Percentiles rank a stretch among this genome's conserved stretches.
Conservation (phyloP, 495 filamentous ascomycete species). For the Podospora bellae-mahoneyi region DNA sequence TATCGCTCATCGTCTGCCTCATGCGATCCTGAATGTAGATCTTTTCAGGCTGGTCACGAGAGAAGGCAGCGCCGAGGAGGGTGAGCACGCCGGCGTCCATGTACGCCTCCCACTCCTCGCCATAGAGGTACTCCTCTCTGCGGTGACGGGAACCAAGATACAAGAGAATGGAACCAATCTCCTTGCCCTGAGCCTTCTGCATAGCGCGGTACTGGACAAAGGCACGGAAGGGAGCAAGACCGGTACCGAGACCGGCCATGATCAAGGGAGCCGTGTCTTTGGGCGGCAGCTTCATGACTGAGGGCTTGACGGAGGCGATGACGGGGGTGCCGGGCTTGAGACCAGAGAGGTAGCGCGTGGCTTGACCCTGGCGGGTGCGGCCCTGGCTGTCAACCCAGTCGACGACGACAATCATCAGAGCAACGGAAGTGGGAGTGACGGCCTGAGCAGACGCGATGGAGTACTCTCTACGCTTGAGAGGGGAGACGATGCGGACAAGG, state of each 20-base stretch:
- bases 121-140: conserved; percentile 97
- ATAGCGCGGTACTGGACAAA: conserved; percentile 97
- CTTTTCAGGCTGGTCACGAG: conserved; percentile 94
- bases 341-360: conserved; percentile 78
- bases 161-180: conserved; percentile 87
- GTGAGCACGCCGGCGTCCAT: conserved; percentile 93
- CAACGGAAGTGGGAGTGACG: conserved; percentile 78
- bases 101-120: conserved; percentile 99
- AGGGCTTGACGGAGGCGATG: conserved; percentile 92
- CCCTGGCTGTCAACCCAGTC: conserved; percentile 86
- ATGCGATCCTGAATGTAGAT: conserved; percentile 99
- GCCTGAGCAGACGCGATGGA: conserved; percentile 95
- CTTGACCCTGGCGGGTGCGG: conserved; percentile 87
- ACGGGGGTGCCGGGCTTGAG: conserved; percentile 71
- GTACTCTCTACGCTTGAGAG: conserved; percentile 95
- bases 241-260: conserved; percentile 99
- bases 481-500: conserved; percentile 80
- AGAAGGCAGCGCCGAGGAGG: conserved; percentile 89
- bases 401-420: conserved; percentile 98
- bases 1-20: conserved; percentile 80
- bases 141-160: conserved; percentile 98
- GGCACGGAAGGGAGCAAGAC: conserved; percentile 94
- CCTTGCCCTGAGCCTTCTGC: conserved; percentile 91
- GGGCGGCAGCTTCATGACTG: conserved; percentile 90
- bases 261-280: conserved; percentile 86